A percentile compares a stretch with the other conserved stretches of the same genome.
phyloP scores from a whole-genome alignment of 352 stramenopile species.

The Globisporangium ultimum region DNA sequence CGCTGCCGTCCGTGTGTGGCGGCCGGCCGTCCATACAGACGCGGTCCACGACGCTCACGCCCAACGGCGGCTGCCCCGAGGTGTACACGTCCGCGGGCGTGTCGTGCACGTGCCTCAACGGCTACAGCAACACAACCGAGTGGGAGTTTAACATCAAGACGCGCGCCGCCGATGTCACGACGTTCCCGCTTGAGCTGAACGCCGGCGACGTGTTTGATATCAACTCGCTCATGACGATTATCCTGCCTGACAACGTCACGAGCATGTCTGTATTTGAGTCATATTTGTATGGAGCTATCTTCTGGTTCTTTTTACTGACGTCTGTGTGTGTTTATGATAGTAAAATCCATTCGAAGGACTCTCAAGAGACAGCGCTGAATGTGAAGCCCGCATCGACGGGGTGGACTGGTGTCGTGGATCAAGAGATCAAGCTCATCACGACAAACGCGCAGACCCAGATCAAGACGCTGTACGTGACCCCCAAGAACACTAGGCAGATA shows the following conservation, averaged over 20 bases:
- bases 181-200: conserved; percentile 29
- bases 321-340: conserved; percentile 3
- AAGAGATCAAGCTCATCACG: conserved; percentile 33
- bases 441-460: conserved; percentile 30
- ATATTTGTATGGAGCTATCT: not conserved
- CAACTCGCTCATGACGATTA: conserved; percentile 44
- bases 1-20: conserved; percentile 43
- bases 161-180: conserved; percentile 16
- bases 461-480: conserved; percentile 28
- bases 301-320: too few relatives aligned
- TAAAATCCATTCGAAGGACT: conserved; percentile 27
- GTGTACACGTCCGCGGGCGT: conserved; percentile 42
- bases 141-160: conserved; percentile 42
- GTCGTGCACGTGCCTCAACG: conserved; percentile 54
- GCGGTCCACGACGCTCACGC: conserved; percentile 28
- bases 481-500: too few relatives aligned
- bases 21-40: conserved; percentile 47
- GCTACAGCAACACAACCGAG: conserved; percentile 31
- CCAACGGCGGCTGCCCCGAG: conserved; percentile 44
- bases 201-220: conserved; percentile 35
- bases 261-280: conserved; percentile 21
- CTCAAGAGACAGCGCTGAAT: conserved; percentile 26
- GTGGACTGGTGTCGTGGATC: conserved; percentile 29
- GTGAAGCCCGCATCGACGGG: conserved; percentile 39
- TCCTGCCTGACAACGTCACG: conserved; percentile 30